A percentile compares a stretch with the other conserved stretches of the same genome.
phyloP scores from a whole-genome alignment of 768 basidiomycete genomes.

The Rubroboletus satanas region DNA sequence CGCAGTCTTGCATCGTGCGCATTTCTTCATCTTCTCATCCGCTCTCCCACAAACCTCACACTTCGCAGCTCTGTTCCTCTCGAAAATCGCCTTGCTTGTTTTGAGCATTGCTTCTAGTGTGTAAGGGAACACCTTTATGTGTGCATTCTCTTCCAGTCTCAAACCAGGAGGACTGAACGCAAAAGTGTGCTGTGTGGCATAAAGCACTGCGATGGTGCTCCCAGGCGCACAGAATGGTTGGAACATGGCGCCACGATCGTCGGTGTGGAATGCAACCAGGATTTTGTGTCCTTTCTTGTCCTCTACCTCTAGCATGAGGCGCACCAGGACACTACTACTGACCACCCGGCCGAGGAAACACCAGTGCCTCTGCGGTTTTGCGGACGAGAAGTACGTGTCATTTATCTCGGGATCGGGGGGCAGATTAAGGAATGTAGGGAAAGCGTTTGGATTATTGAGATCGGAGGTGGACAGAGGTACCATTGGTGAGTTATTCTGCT shows the following conservation, averaged over 20 bases:
- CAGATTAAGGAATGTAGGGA: slow-evolving; percentile 22
- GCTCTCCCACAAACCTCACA: slow-evolving; percentile 23
- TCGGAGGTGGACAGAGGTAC: slow-evolving; percentile 20
- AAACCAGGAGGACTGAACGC: slow-evolving; percentile 30
- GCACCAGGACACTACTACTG: slow-evolving; percentile 24
- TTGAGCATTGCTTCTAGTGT: slow-evolving; percentile 25
- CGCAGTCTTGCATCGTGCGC: slow-evolving; percentile 26
- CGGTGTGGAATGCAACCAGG: slow-evolving; percentile 30
- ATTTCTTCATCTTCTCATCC: slow-evolving; percentile 21
- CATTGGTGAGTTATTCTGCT: slow-evolving; percentile 15
- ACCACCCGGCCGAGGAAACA: slow-evolving; percentile 29
- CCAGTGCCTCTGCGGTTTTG: slow-evolving; percentile 29
- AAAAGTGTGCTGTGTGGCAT: slow-evolving; percentile 29
- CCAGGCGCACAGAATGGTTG: slow-evolving; percentile 20
- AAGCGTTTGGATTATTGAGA: slow-evolving; percentile 23
- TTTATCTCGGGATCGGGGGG: slow-evolving; percentile 23
- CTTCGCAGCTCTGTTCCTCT: slow-evolving; percentile 15
- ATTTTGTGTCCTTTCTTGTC: slow-evolving; percentile 24
- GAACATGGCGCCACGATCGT: slow-evolving; percentile 28
- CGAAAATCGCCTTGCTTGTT: slow-evolving; percentile 21
- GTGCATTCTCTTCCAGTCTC: slow-evolving; percentile 23
- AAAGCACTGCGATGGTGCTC: slow-evolving; percentile 31
- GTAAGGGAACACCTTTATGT: slow-evolving; percentile 28
- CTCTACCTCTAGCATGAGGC: slow-evolving; percentile 28
- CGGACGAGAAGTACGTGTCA: slow-evolving; percentile 19